Evolutionary conservation across 106 monocot species (phyloP).

Genomic region (Agapanthus africanus): DNA sequence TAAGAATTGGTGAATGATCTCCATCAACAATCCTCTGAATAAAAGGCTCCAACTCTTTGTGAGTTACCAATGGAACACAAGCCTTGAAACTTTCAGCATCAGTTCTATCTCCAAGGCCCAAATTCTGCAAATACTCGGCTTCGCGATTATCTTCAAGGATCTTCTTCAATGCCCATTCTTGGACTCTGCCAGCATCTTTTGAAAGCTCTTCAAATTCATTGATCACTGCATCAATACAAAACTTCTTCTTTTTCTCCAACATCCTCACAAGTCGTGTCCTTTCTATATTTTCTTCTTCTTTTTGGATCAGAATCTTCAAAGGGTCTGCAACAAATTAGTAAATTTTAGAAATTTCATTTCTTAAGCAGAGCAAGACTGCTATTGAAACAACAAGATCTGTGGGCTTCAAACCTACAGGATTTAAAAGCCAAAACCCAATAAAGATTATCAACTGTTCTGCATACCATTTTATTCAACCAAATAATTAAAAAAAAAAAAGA

Average conservation of each 20-base stretch:
- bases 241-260: neutral
- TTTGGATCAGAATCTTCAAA: slow-evolving; percentile 3
- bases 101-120: slow-evolving; percentile 61
- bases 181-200: neutral
- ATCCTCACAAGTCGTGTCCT: neutral
- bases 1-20: slow-evolving; percentile 47
- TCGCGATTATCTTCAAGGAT: slow-evolving; percentile 58
- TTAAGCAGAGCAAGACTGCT: too few relatives aligned
- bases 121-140: slow-evolving; percentile 61
- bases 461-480: too few relatives aligned
- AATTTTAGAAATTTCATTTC: too few relatives aligned
- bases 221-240: neutral
- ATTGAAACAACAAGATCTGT: too few relatives aligned
- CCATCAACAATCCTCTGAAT: slow-evolving; percentile 56
- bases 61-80: slow-evolving; percentile 8
- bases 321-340: too few relatives aligned
- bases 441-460: too few relatives aligned
- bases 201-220: neutral
- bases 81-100: slow-evolving; percentile 64
- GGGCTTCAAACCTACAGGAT: too few relatives aligned
- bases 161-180: slow-evolving; percentile 5
- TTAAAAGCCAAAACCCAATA: too few relatives aligned
- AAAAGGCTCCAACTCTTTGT: slow-evolving; percentile 20
- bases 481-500: too few relatives aligned
- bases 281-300: too few relatives aligned